Evolutionary conservation across 352 stramenopile genomes (phyloP), one percentile per base, ranked within the genome.

Genomic region (Globisporangium heterothallicum): DNA sequence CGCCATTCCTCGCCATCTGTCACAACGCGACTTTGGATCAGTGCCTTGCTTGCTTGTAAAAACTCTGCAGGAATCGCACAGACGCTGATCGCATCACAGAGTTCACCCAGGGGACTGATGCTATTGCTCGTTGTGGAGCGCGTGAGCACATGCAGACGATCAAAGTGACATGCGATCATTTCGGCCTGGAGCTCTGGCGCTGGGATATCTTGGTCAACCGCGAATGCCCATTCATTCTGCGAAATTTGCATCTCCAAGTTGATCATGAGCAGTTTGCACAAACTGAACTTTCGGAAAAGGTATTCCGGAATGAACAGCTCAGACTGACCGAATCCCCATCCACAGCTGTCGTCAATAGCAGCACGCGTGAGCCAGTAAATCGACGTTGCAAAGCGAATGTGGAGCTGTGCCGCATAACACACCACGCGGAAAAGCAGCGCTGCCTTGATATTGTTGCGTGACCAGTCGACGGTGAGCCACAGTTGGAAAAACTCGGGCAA

Each of bases 171-270:
- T 29, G 73, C 70, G 26, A 90, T 79, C 45, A 90, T 81, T 25
- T 65, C 63, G 9, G 51, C 61, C 63, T 90, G 81, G 21, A 81
- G 51, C 13, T 72, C 63, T 13, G 75, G 74, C 10, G 81, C 80
- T 18, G 77, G 78, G 13, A 92, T 66, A 21, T 92, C 78, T 16
- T 72, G 65, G 34, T 92, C 81, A 0, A 66, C 49, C 21, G 75
- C 44, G 52, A 90, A 92, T 21, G 53, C 60, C 78, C 72, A 89
- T 36, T 88, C 65, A 16, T 64, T 53, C 43, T 69, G 60, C 0
- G 68, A 70, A 56, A 92, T 80, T 58, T 90, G 78, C 77, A 88
- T 88, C 60, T 92, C 74, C 43, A 92, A 61, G 45, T 92, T 92
- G 42, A 86, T 73, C 67, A 92, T 76, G 25, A 89, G 61, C 25